Evolutionary conservation across 495 filamentous ascomycete species (phyloP), one percentile per base, ranked within the genome.

Genomic region (Neurospora pannonica): DNA sequence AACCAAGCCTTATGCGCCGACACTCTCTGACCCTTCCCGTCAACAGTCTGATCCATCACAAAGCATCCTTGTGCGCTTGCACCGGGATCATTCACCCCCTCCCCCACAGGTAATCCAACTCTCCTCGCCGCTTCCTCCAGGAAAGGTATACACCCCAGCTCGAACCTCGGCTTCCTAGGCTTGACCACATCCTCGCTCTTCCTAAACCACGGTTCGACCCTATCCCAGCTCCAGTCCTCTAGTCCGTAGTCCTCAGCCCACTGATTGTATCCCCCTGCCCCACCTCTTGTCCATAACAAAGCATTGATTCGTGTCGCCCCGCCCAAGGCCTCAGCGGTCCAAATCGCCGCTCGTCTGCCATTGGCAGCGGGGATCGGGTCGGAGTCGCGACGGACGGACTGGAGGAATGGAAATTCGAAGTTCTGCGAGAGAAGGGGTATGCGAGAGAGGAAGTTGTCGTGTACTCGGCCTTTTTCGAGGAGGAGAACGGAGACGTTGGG

Each of bases 381-480:
- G n/a, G 79, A 78, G 37, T 69, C 43, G 9, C 78, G 79, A 34
- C 37, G 38, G 54, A 74, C 73, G 28, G 72, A 54, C 39, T 79
- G 77, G 24, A 80, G 72, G 7, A 70, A 36, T 5, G 76, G 73
- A 13, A 77, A 73, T 13, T 38, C 9, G 60, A 71, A 75, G 70
- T 80, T 77, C 42, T 77, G 76, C 31, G 74, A 75, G 0, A 76
- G 9, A 17, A 82, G 76, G 0, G 80, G 79, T 40, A 79, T 76
- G 60, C 80, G 79, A 1, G 72, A 74, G 11, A 78, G 28, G 42
- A 79, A 48, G 71, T 79, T 81, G 72, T 82, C 82, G 72, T 81
- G 81, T 69, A 83, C 81, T 9, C 76, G 75, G 38, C 86, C 86
- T 9, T 84, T 85, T 75, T 88, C 86, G 21, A 88, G 76, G 19